Evolutionary conservation across 352 stramenopile species (phyloP), one percentile per base, ranked within the genome.

Genomic region (Globisporangium ultimum): DNA sequence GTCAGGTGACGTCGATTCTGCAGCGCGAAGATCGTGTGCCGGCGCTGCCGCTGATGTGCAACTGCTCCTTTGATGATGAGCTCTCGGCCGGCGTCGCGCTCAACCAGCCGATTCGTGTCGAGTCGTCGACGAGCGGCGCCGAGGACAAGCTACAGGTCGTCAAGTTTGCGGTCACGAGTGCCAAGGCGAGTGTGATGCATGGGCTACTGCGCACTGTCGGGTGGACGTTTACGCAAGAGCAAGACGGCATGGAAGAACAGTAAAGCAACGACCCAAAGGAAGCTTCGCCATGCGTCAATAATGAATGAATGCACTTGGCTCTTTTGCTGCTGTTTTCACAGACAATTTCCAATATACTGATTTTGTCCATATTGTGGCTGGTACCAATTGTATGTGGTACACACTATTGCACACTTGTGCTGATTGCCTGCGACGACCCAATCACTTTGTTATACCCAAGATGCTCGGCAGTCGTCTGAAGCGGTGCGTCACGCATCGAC

Each of bases 11-110:
- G 10, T 62, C 66, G 14, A 64, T 70, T 24, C 56, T 90, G 18
- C 68, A 90, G 46, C 68, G 77, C 38, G 68, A 87, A 40, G 67
- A 66, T 22, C 70, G 80, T 15, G 65, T 87, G 24, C 76, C 80
- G 3, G 28, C 55, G 60, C 57, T 91, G 48, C 78, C 80, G 36
- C 61, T 88, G 17, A 74, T 88, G 71, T 81, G 73, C 57, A 83
- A 70, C 55, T 71, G 74, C 43, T 61, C 77, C 34, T 70, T 86
- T 46, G 55, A 60, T n/a, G 69, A 85, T 34, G 72, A 84, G 0
- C 18, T 63, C 21, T 40, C 51, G 0, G 32, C 48, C 5, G 58
- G 43, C 2, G 65, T 81, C 14, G 65, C 72, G 3, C 55, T 83
- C 14, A 58, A 78, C 24, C 68, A 53, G 32, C 68, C 72, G 24